These are phyloP conservation scores for Fistulifera solaris DNA, from an alignment of 108 stramenopile genomes.

Conservation along the genomic window DNA sequence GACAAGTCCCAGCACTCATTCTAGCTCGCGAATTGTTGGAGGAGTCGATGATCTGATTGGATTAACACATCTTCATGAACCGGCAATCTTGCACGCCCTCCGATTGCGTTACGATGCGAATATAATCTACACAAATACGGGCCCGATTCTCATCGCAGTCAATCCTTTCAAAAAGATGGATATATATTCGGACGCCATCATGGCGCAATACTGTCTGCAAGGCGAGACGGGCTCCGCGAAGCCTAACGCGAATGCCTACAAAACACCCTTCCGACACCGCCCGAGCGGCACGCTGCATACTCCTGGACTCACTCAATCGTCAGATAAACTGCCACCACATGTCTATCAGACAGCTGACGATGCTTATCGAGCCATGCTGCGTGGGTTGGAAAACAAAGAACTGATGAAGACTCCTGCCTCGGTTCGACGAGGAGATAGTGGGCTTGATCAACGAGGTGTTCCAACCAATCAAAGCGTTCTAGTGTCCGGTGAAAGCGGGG, in stretches of 20 bases:
- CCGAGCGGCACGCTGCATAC: constrained; percentile 18
- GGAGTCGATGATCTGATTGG: constrained; percentile 77
- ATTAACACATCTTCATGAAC: constrained; percentile 75
- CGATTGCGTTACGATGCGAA: constrained; percentile 66
- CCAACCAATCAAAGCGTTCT: constrained; percentile 84
- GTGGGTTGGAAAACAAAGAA: constrained; percentile 56
- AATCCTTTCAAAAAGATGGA: constrained; percentile 93
- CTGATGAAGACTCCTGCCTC: constrained; percentile 27
- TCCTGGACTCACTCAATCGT: constrained; percentile 17
- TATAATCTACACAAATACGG: constrained; percentile 86
- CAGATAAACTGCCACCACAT: constrained; percentile 68
- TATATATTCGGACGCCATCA: constrained; percentile 63
- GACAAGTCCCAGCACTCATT: constrained; percentile 26
- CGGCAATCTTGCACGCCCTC: constrained; percentile 76
- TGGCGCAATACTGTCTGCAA: constrained; percentile 67
- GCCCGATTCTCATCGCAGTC: constrained; percentile 87
- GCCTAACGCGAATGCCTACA: constrained; percentile 5
- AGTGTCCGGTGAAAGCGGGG: constrained; percentile 91
- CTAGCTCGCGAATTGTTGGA: constrained; percentile 28
- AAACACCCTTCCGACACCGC: constrained; percentile 39
- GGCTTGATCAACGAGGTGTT: constrained; percentile 4
- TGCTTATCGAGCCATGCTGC: constrained; percentile 93
- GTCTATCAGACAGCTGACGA: constrained; percentile 91
- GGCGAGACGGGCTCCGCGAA: constrained; percentile 38
- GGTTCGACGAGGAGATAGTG: constrained; percentile 7